Evolutionary conservation across 805 yeast species (phyloP), one percentile per base, ranked within the genome.

Genomic region (Monosporozyma aerobia): DNA sequence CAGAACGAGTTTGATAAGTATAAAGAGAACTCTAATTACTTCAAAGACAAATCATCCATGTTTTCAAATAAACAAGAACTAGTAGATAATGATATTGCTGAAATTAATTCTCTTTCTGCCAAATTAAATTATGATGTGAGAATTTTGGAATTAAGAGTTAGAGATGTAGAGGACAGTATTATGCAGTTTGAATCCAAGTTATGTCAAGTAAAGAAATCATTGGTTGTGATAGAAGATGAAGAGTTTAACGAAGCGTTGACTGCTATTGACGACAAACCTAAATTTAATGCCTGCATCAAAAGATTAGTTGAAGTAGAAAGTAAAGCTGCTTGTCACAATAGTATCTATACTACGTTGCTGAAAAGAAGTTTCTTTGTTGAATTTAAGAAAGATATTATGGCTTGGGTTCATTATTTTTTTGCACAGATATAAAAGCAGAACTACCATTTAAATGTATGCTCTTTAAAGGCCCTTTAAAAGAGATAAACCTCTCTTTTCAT

Each of bases 131-230:
- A 86, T 63, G 92, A 86, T 63, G 69, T 82, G 43, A 70, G 86
- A 35, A 70, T 82, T 40, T 64, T 86, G 33, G 77, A 77, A 32
- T 76, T 78, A 29, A 81, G 85, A 58, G 76, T 86, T 47, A 75
- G 80, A 44, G 94, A 86, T 59, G 83, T 85, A 7, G 87, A 83
- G 59, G 83, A 82, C 30, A 76, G 83, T 48, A 73, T 81, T 52
- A 70, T 72, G 46, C 68, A 73, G 46, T 79, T 80, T 64, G 68
- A 69, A 48, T 41, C 54, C 3, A 69, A 64, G 49, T 30, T 67
- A 29, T 53, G 50, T 3, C 53, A 57, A 3, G 58, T 64, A 11
- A 60, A 55, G 48, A 61, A 56, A 25, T 49, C 62, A 6, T 53
- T 64, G 4, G 43, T 47, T 8, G 40, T 30, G 13, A 25, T 32